Conservation (phyloP, 768 basidiomycete genomes). For the Coprinellus micaceus region DNA sequence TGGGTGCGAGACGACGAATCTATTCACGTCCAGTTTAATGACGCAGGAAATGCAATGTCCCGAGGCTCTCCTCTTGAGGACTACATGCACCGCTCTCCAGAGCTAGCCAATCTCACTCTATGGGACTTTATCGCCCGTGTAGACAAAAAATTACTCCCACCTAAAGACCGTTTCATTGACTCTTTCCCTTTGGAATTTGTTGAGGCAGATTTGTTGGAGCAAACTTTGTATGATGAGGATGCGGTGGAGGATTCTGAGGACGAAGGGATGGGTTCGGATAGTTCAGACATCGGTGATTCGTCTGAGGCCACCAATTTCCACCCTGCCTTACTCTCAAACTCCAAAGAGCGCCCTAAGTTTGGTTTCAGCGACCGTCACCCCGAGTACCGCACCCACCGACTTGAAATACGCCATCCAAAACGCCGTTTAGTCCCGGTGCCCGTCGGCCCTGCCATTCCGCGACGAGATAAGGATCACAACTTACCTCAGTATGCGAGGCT, state of each 20-base stretch:
- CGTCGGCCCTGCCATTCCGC: slow-evolving; percentile 32
- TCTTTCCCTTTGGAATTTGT: too few species aligned
- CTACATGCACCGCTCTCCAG: neutral
- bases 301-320: neutral
- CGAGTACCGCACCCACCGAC: slow-evolving; percentile 17
- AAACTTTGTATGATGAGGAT: neutral
- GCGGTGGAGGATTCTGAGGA: neutral
- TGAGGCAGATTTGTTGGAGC: too few species aligned
- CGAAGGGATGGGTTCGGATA: neutral
- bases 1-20: too few species aligned
- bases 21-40: too few species aligned
- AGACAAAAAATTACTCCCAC: neutral
- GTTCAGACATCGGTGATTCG: neutral
- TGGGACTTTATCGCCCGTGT: neutral
- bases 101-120: neutral
- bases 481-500: neutral
- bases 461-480: slow-evolving; percentile 18
- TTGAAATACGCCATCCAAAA: slow-evolving; percentile 2
- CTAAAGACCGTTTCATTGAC: too few species aligned
- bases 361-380: slow-evolving; percentile 14
- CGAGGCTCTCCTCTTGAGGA: neutral
- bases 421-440: slow-evolving; percentile 25
- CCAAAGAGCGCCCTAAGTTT: neutral
- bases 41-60: neutral
- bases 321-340: too few species aligned